Base-by-base conservation (phyloP, 2,329 filamentous ascomycete genomes). In the Ascochyta koolunga region DNA sequence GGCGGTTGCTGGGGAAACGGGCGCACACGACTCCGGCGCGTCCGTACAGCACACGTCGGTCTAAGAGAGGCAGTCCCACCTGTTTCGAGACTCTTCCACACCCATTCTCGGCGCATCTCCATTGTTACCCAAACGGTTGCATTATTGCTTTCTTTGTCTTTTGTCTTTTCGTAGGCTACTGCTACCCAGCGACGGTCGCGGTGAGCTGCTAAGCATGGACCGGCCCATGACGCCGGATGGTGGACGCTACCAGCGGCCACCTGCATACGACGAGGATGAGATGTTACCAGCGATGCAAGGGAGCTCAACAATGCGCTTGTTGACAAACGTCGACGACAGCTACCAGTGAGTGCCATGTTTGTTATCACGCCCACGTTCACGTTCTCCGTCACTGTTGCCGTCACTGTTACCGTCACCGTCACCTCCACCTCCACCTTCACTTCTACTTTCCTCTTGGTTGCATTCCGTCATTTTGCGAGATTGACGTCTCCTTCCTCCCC, bases 231-330 rank as follows among this genome's bases (percentile, higher is more conserved):
- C 73, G 56, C 72, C 72, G 51, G 58, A 62, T 43, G 62, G 66
- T 43, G 65, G 68, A 42, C 69, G 65, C 54, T 78, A 78, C 60
- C 66, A 68, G 41, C 71, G 72, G 39, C 78, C 78, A 41, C 78
- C 79, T 57, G 71, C 75, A 62, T 82, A 81, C 50, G 75, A 78
- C 56, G 77, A 80, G 39, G 71, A 75, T 43, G 66, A 62, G 40
- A 65, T 69, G 16, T 68, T 70, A 27, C 68, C 66, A 29, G 63
- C 69, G 41, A 60, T 64, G 50, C 74, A 74, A 62, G 71, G 75
- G 66, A 76, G 76, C 50, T 73, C 78, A 50, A 79, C 77, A 39
- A 80, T 82, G 79, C 78, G 79, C 54, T 71, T 82, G 67, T 74
- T 82, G 72, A 79, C 79, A 59, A 76, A 76, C 59, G 70, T 66